A percentile compares a stretch with the other conserved stretches of the same genome.
Conservation (phyloP, 2,329 filamentous ascomycete genomes). For the Xylariales sp. region DNA sequence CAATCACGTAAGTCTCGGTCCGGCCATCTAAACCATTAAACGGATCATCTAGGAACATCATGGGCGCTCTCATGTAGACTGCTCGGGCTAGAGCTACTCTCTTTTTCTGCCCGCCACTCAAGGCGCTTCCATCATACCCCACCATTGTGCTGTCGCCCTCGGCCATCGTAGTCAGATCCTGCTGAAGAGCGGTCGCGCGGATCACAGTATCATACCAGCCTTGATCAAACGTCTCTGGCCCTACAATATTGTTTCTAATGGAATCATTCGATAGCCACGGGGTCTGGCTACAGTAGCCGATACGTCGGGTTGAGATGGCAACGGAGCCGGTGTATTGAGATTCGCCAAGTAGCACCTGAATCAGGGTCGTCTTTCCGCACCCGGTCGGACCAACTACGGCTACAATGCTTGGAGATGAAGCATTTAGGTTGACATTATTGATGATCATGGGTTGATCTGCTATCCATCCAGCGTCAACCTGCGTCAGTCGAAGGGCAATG, state of each 20-base stretch:
- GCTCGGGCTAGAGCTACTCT: conserved; percentile 2
- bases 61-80: conserved; percentile 1
- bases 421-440: neutral
- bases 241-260: conserved; percentile 13
- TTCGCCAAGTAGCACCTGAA: conserved; percentile 3
- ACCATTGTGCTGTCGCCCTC: conserved; percentile 8
- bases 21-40: conserved; percentile 3
- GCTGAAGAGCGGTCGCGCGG: conserved; percentile 6
- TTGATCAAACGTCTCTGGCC: conserved; percentile 7
- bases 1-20: conserved; percentile 6
- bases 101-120: conserved; percentile 14
- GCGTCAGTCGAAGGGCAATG: neutral
- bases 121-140: conserved; percentile 9
- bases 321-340: neutral
- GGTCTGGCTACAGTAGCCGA: conserved; percentile 12
- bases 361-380: conserved; percentile 2
- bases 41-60: conserved; percentile 3
- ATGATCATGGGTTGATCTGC: neutral
- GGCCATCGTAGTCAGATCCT: conserved; percentile 9
- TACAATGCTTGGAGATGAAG: conserved; percentile 1
- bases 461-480: neutral
- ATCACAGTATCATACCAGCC: conserved; percentile 11
- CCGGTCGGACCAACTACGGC: conserved; percentile 2
- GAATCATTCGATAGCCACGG: conserved; percentile 17
- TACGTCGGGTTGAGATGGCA: neutral